Evolutionary conservation across 306 rosid species (phyloP), one percentile per base, ranked within the genome.

Genomic region (Biancaea sappan): DNA sequence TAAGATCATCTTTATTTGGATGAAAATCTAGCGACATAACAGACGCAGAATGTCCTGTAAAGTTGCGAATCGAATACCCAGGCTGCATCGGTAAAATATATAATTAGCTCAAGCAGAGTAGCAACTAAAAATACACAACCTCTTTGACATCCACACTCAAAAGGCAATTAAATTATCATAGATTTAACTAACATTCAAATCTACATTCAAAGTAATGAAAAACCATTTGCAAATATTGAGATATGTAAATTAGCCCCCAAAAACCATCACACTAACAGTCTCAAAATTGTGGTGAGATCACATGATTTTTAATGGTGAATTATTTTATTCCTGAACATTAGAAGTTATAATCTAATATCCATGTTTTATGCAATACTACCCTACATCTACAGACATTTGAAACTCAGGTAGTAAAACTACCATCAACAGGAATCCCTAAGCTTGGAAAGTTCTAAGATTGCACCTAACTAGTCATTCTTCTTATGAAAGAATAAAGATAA

Each of bases 21-120:
- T 94, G 99, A 87, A 94, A 94, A 84, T 94, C 99, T 67, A 94
- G 85, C 7, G 99, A 94, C 95, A 83, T 88, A 40, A 92, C 99
- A 31, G 92, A 19, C 53, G 87, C 25, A 8, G 91, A 86, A 82
- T 94, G 99, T 74, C 97, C 99, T 43, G 90, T 82, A 71, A 94
- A 94, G 57, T 81, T 94, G 21, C 99, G 93, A 63, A 92, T 92
- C 12, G 99, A 84, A 83, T 90, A 94, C 48, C 93, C 88, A 71
- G 89, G 92, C 99, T 94, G 95, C 88, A 87, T 50, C 34, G 25
- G 52, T 48, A 70, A 58, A 19, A 61, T 32, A 68, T 54, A 75
- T 26, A 77, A 53, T 26, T 63, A 73, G 70, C 66, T 68, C 58
- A 58, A 59, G 66, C 46, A 59, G 34, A 78, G 70, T 14, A 22